Evolutionary conservation across 179 eudicot genomes (phyloP), one percentile per base, ranked within the genome.

Genomic region (Corrigiola litoralis): DNA sequence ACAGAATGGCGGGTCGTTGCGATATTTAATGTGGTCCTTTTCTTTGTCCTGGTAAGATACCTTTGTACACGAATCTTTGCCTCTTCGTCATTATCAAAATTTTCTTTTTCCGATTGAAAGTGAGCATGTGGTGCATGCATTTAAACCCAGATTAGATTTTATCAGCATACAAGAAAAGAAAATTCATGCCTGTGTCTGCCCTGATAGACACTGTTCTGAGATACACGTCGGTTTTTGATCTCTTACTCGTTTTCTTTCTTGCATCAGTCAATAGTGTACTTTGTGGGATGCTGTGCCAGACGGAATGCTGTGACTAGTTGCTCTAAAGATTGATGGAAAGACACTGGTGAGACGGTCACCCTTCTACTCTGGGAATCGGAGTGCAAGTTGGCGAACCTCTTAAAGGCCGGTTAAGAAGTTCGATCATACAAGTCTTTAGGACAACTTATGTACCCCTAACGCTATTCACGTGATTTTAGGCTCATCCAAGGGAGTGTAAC

Each of bases 241-340:
- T 49, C 45, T 7, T 21, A 37, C 31, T 17, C 44, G 20, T 50
- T 8, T 37, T 9, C 45, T 42, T 70, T 17, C 34, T 63, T 46
- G 40, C 47, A 44, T 18, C 85, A 92, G 98, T 84, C 94, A 17
- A 71, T 85, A 46, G 74, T 92, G 70, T 92, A 92, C 86, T 90
- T 90, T 53, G 95, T 92, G 46, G 98, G 98, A 57, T 92, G 98
- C 71, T 92, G 97, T 68, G 98, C 96, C 4, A 80, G 97, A 77
- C 78, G 85, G 67, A 86, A 87, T 79, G 95, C 95, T 63, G 80
- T 75, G 7, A 73, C 77, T 36, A 74, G 75, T 67, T 64, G 29
- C 66, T 83, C 92, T 44, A 87, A 87, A 74, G 81, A 67, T 69
- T 88, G 77, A 88, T 11, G 50, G 44, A 37, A 60, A 17, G 5